Conservation (phyloP, 1,284 basidiomycete genomes). For the Marasmius fiardii region DNA sequence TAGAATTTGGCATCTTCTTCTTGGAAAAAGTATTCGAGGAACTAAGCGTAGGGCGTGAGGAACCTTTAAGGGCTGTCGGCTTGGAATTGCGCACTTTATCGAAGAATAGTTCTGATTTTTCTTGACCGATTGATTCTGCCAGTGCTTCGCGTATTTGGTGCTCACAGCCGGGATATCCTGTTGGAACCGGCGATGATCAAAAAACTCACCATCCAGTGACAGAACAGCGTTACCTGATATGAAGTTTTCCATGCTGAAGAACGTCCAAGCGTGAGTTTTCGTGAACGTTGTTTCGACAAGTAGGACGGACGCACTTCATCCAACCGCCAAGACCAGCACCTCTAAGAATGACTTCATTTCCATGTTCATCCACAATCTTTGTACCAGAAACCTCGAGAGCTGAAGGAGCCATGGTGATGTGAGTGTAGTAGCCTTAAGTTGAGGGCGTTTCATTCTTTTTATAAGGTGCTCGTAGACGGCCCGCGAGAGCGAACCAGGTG, state of each 20-base stretch:
- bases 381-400: slow-evolving; percentile 53
- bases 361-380: slow-evolving; percentile 53
- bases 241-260: slow-evolving; percentile 58
- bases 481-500: too few relatives aligned
- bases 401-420: slow-evolving; percentile 22
- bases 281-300: not conserved
- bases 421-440: too few relatives aligned
- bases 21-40: slow-evolving; percentile 71
- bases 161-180: slow-evolving; percentile 58
- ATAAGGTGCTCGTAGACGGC: too few relatives aligned
- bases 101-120: slow-evolving; percentile 76
- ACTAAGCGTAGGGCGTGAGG: too few relatives aligned
- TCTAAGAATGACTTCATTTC: slow-evolving; percentile 54
- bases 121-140: slow-evolving; percentile 57
- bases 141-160: slow-evolving; percentile 67
- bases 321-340: slow-evolving; percentile 71
- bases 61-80: too few relatives aligned
- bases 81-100: slow-evolving; percentile 53
- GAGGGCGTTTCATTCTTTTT: too few relatives aligned
- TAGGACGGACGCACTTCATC: slow-evolving; percentile 55
- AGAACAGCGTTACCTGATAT: slow-evolving; percentile 38
- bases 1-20: slow-evolving; percentile 71
- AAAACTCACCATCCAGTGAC: too few relatives aligned
- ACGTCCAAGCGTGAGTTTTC: not conserved
- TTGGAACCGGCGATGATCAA: not conserved